Evolutionary conservation across 805 yeast genomes (phyloP), one percentile per base, ranked within the genome.

Genomic region (Osmozyma mogii): DNA sequence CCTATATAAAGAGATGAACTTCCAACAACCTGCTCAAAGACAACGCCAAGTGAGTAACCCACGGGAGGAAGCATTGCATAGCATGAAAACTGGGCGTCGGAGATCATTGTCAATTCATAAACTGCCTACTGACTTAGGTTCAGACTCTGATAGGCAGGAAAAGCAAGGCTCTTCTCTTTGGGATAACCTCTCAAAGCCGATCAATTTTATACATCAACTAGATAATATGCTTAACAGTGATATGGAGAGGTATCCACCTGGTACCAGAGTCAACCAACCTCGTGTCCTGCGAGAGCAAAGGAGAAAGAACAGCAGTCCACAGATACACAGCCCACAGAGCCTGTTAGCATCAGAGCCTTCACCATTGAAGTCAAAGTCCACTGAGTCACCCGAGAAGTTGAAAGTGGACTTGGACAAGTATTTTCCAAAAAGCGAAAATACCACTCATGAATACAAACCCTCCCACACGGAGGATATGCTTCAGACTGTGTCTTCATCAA

Each of bases 181-280:
- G 48, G 10, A 32, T 43, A 58, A 56, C 35, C 47, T 57, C 20
- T 51, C 74, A 3, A 75, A 70, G 41, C 81, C 85, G 1, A 57
- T 79, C 25, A 70, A 64, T 26, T 59, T 78, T 29, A 62, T 80
- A 27, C 84, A 76, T 41, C 84, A 76, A 37, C 68, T 80, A 44
- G 89, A 80, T 48, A 73, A 70, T 30, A 59, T 77, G 51, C 56
- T 80, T 18, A 84, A 75, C 45, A 70, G 65, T 34, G 87, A 79
- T 47, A 60, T 80, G 33, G 87, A 78, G 40, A 73, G n/a, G n/a
- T n/a, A n/a, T n/a, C n/a, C n/a, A n/a, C n/a, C n/a, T n/a, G n/a
- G n/a, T n/a, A n/a, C n/a, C n/a, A n/a, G n/a, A n/a, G n/a, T n/a
- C n/a, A n/a, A n/a, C n/a, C n/a, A n/a, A n/a, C n/a, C n/a, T n/a